These are phyloP conservation scores for Penicillium paradoxum DNA, from an alignment of 495 filamentous ascomycete species.

Conservation along the genomic window DNA sequence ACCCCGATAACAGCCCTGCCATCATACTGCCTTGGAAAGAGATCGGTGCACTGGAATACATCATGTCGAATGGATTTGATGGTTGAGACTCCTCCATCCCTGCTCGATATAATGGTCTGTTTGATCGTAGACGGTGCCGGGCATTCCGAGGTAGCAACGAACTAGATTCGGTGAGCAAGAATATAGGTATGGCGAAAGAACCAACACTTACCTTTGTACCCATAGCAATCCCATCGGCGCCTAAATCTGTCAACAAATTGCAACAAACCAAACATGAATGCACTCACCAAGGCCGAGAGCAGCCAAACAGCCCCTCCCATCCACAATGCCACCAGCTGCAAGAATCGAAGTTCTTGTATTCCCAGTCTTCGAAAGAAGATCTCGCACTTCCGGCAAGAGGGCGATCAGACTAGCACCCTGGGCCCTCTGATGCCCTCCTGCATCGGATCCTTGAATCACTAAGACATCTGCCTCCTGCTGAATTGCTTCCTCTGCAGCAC, in stretches of 20 bases:
- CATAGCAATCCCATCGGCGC: slow-evolving; percentile 56
- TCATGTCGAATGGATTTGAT: slow-evolving; percentile 21
- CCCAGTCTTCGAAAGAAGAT: slow-evolving; percentile 38
- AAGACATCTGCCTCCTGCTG: slow-evolving; percentile 66
- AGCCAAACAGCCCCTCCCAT: slow-evolving; percentile 57
- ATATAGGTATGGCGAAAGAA: too few relatives aligned
- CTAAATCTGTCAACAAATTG: slow-evolving; percentile 3
- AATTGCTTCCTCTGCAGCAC: slow-evolving; percentile 63
- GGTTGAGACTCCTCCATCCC: slow-evolving; percentile 21
- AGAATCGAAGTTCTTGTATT: slow-evolving; percentile 48
- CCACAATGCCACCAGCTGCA: slow-evolving; percentile 61
- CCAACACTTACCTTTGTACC: slow-evolving; percentile 49
- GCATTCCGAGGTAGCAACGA: slow-evolving; percentile 22
- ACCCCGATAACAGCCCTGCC: slow-evolving; percentile 22
- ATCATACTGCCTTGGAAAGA: slow-evolving; percentile 26
- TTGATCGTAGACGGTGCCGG: slow-evolving; percentile 19
- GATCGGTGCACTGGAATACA: slow-evolving; percentile 22
- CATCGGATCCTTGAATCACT: slow-evolving; percentile 65
- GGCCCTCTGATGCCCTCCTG: slow-evolving; percentile 64
- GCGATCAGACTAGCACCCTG: slow-evolving; percentile 55
- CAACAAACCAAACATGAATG: neutral
- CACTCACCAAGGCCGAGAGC: slow-evolving; percentile 51
- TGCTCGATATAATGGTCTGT: slow-evolving; percentile 15
- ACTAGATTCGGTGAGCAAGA: slow-evolving; percentile 13
- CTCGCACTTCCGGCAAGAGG: slow-evolving; percentile 57